These are phyloP conservation scores for Ganoderma sp. DNA, from an alignment of 1,284 basidiomycete species.

Conservation along the genomic window DNA sequence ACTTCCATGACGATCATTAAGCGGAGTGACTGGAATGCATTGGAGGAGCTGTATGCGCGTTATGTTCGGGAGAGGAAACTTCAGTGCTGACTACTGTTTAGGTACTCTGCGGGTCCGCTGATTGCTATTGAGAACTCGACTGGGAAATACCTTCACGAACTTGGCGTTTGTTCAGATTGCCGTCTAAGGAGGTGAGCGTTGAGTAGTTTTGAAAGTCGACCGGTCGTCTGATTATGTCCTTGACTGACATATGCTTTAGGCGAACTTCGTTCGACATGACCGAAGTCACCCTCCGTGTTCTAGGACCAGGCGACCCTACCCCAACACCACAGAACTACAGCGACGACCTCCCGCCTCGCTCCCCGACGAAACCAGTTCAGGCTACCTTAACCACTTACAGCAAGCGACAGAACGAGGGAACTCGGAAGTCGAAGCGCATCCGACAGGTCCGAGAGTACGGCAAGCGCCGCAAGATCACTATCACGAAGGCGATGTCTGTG, in stretches of 20 bases:
- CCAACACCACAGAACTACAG: conserved; percentile 39
- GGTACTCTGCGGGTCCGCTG: conserved; percentile 64
- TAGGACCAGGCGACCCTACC: conserved; percentile 39
- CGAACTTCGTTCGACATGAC: conserved; percentile 44
- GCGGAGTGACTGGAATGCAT: conserved; percentile 64
- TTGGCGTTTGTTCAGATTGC: conserved; percentile 66
- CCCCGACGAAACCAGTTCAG: conserved; percentile 23
- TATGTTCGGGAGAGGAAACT: neutral
- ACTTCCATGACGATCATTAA: conserved; percentile 60
- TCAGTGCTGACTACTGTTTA: conserved; percentile 36
- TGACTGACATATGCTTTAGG: conserved; percentile 32
- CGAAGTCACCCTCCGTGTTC: conserved; percentile 43
- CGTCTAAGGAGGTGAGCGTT: conserved; percentile 57
- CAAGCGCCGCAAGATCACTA: conserved; percentile 55
- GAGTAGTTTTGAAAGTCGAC: neutral
- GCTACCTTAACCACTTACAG: conserved; percentile 41
- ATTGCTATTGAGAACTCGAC: conserved; percentile 56
- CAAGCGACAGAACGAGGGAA: conserved; percentile 38
- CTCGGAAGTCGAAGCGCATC: conserved; percentile 69
- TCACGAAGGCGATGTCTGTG: conserved; percentile 69
- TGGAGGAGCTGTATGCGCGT: conserved; percentile 59
- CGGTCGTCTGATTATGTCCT: conserved; percentile 12
- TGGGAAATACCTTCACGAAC: conserved; percentile 51
- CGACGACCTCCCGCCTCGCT: conserved; percentile 20
- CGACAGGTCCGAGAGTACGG: conserved; percentile 58